Evolutionary conservation across 2,329 filamentous ascomycete species (phyloP).

Genomic region (Eutypa lata): DNA sequence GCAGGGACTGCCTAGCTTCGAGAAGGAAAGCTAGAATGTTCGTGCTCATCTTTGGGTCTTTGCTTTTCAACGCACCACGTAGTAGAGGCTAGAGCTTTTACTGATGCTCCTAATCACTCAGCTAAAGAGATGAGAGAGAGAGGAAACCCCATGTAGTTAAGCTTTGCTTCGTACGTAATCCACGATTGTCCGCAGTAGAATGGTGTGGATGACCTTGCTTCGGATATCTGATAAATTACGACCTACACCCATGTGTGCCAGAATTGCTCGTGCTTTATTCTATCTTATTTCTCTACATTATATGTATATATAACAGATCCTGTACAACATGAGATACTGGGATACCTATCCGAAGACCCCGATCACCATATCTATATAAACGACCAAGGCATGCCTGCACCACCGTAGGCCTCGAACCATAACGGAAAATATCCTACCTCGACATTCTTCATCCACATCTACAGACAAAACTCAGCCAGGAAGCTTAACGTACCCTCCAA

Average conservation of each 20-base stretch:
- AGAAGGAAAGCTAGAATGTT: neutral
- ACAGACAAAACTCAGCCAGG: neutral
- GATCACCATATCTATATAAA: slow-evolving; percentile 14
- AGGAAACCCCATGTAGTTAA: too few relatives aligned
- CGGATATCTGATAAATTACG: slow-evolving; percentile 19
- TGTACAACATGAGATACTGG: slow-evolving; percentile 20
- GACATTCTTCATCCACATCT: neutral
- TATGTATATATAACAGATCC: slow-evolving; percentile 20
- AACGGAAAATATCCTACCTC: neutral
- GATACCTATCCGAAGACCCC: slow-evolving; percentile 10
- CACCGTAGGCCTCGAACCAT: slow-evolving; percentile 3
- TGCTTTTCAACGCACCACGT: too few relatives aligned
- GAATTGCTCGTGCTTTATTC: slow-evolving; percentile 7
- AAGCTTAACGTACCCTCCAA: neutral
- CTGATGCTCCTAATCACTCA: too few relatives aligned
- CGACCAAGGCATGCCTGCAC: slow-evolving; percentile 21
- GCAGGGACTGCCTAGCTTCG: neutral
- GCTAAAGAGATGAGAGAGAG: too few relatives aligned
- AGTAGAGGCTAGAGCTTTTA: too few relatives aligned
- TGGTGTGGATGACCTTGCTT: slow-evolving; percentile 10
- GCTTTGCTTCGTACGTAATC: too few relatives aligned
- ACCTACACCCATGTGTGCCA: slow-evolving; percentile 17
- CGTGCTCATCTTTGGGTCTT: too few relatives aligned
- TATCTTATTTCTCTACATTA: slow-evolving; percentile 19
- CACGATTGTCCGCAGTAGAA: neutral